A percentile compares a stretch with the other conserved stretches of the same genome.
These are phyloP conservation scores for Viola odorata DNA, from an alignment of 345 rosid species.

Conservation along the genomic window DNA sequence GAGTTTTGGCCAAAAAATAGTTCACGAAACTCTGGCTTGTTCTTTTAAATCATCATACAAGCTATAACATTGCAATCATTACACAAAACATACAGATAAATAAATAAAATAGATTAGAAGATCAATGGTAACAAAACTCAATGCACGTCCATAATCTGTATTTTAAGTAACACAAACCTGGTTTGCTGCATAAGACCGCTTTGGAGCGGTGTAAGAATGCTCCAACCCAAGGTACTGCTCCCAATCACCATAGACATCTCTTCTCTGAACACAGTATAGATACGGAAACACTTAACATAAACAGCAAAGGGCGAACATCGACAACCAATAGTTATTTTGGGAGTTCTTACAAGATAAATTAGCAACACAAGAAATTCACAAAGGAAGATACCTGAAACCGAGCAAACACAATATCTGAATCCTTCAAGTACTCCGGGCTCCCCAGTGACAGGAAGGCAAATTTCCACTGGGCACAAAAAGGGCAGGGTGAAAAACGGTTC, in stretches of 20 bases:
- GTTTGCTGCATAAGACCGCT: background rate
- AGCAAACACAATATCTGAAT: constrained; percentile 62
- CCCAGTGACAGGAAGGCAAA: constrained; percentile 84
- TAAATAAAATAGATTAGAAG: too few species aligned
- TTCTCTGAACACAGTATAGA: background rate
- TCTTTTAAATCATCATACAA: too few species aligned
- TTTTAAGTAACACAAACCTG: too few species aligned
- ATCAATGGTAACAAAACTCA: too few species aligned
- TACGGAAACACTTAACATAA: background rate
- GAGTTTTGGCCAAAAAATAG: too few species aligned
- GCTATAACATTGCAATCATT: too few species aligned
- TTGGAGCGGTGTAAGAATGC: constrained; percentile 23
- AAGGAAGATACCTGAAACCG: constrained; percentile 68
- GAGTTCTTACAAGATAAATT: background rate
- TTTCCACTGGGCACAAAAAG: constrained; percentile 63
- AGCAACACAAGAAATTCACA: background rate
- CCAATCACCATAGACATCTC: constrained; percentile 86
- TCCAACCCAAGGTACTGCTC: constrained; percentile 96
- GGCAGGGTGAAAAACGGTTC: background rate
- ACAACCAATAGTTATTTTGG: background rate
- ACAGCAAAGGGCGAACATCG: background rate
- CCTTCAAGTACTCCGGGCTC: constrained; percentile 87
- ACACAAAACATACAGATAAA: too few species aligned
- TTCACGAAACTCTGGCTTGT: too few species aligned
- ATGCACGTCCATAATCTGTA: too few species aligned